phyloP scores from a whole-genome alignment of 2,329 filamentous ascomycete genomes.

The Decorospora gaudefroyi region DNA sequence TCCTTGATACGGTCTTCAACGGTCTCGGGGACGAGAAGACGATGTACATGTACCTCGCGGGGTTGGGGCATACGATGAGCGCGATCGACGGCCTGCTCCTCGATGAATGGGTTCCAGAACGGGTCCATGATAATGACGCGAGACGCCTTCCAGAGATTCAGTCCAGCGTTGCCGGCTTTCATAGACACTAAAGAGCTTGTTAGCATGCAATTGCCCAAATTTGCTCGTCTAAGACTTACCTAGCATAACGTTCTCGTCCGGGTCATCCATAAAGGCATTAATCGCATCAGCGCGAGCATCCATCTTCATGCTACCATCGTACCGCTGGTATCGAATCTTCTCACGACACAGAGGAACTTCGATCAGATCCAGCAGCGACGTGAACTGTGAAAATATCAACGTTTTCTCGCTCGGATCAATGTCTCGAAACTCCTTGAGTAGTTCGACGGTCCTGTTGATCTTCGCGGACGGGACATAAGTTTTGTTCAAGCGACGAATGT shows the following conservation, averaged over 20 bases:
- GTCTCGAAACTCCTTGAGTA: constrained; percentile 60
- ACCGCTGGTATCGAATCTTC: constrained; percentile 66
- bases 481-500: constrained; percentile 69
- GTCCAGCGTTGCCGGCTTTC: constrained; percentile 80
- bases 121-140: constrained; percentile 90
- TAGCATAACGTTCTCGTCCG: constrained; percentile 70
- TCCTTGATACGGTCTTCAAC: constrained; percentile 85
- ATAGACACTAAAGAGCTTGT: too few species aligned
- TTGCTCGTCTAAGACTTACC: too few species aligned
- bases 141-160: constrained; percentile 82
- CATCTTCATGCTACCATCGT: constrained; percentile 75
- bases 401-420: constrained; percentile 68
- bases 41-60: constrained; percentile 75
- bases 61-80: constrained; percentile 86
- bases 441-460: constrained; percentile 68
- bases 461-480: constrained; percentile 76
- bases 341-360: constrained; percentile 70
- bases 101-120: constrained; percentile 93
- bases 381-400: constrained; percentile 82
- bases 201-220: too few species aligned
- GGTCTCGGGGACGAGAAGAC: constrained; percentile 74
- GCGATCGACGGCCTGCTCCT: constrained; percentile 89
- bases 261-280: constrained; percentile 66
- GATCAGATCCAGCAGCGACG: constrained; percentile 74
- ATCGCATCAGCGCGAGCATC: constrained; percentile 69